These are phyloP conservation scores for Plasmodium cynomolgi DNA, from an alignment of 169 alveolate genomes.

Conservation along the genomic window DNA sequence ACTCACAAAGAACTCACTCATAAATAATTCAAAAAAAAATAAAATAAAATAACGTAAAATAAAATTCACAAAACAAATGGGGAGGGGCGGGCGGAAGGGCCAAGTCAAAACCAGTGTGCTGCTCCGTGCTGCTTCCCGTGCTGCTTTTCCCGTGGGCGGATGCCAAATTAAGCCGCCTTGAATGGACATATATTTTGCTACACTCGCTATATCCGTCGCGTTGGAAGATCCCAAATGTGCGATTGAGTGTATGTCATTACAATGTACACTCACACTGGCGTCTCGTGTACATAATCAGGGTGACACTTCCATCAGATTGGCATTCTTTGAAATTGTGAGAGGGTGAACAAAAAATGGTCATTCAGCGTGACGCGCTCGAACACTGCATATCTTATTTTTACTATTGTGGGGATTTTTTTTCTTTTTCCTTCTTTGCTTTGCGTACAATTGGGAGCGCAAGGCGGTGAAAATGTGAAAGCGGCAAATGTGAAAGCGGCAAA, in stretches of 20 bases:
- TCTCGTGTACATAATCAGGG: not conserved
- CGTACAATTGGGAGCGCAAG: not conserved
- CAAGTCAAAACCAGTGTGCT: not conserved
- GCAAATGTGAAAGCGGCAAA: not conserved
- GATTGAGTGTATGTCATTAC: not conserved
- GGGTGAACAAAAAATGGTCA: not conserved
- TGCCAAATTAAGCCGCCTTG: not conserved
- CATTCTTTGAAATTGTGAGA: not conserved
- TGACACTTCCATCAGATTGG: not conserved
- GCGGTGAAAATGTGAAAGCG: not conserved
- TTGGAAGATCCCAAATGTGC: not conserved
- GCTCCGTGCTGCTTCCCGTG: not conserved
- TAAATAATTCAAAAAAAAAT: too few species aligned
- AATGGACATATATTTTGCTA: not conserved
- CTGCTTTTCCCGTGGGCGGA: not conserved
- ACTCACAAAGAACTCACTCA: not conserved
- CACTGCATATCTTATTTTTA: not conserved
- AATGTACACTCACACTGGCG: not conserved
- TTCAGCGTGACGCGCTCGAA: not conserved
- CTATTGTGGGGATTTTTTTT: not conserved
- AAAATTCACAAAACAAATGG: not conserved
- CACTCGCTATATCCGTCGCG: not conserved
- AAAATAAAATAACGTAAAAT: not conserved
- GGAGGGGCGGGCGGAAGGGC: not conserved
- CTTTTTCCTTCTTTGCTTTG: not conserved